Percentiles rank a stretch among this genome's conserved stretches.
phyloP scores from a whole-genome alignment of 495 filamentous ascomycete species.

The Neurospora discreta region DNA sequence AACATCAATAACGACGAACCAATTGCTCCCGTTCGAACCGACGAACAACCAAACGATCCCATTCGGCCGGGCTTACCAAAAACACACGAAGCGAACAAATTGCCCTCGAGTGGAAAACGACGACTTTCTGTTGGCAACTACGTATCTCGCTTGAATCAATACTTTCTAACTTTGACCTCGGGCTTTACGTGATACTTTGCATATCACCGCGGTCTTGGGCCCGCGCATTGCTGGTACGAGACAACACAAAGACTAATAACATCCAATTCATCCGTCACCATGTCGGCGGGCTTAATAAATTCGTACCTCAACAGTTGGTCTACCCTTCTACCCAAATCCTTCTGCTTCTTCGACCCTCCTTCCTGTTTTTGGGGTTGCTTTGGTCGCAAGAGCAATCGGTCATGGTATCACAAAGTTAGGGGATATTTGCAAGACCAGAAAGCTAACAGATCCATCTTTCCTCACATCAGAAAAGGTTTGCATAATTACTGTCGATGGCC shows the following conservation, averaged over 20 bases:
- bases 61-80: not conserved
- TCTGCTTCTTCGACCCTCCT: not conserved
- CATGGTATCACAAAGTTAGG: not conserved
- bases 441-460: conserved; percentile 13
- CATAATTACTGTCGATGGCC: conserved; percentile 85
- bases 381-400: not conserved
- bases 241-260: not conserved
- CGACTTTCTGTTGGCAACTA: not conserved
- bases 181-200: not conserved
- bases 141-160: not conserved
- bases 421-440: not conserved
- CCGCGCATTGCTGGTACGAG: not conserved
- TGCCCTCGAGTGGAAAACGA: not conserved
- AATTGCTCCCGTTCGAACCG: not conserved
- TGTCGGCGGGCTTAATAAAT: conserved; percentile 4
- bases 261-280: not conserved
- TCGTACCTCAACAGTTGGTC: conserved; percentile 5
- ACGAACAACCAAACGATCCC: not conserved
- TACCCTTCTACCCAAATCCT: not conserved
- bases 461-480: conserved; percentile 65
- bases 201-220: not conserved
- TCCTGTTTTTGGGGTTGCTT: not conserved
- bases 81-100: not conserved
- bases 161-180: not conserved
- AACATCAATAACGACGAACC: not conserved